Percentiles rank a stretch among this genome's conserved stretches.
Conservation (phyloP, 306 rosid species). For the Prunus fruticosa region DNA sequence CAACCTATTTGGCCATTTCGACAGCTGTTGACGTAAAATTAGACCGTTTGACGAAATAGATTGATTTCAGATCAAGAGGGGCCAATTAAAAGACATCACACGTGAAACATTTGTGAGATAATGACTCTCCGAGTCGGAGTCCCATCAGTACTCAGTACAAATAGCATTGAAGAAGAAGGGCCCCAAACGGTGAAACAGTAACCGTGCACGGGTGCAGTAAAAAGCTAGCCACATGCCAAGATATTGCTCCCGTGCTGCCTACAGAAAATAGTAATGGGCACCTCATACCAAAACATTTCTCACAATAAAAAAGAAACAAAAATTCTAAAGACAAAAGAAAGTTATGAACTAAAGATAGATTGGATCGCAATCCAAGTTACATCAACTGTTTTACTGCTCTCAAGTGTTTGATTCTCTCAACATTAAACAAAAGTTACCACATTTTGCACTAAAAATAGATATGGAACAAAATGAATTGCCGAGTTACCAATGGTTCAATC, state of each 20-base stretch:
- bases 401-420: not conserved
- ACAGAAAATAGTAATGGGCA: slow-evolving; percentile 8
- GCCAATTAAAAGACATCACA: not conserved
- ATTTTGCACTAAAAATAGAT: not conserved
- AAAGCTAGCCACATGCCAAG: not conserved
- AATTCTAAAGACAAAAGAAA: not conserved
- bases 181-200: not conserved
- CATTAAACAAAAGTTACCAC: not conserved
- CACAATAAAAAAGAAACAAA: not conserved
- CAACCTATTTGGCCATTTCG: not conserved
- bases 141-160: not conserved
- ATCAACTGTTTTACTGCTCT: not conserved
- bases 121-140: not conserved
- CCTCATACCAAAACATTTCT: not conserved
- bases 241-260: not conserved
- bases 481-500: slow-evolving; percentile 21
- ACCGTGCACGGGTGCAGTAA: not conserved
- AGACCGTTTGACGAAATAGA: not conserved
- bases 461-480: not conserved
- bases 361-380: not conserved
- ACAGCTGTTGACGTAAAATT: not conserved
- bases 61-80: not conserved
- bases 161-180: not conserved
- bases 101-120: slow-evolving; percentile 5
- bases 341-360: not conserved